Evolutionary conservation across 2,329 filamentous ascomycete species (phyloP), one percentile per base, ranked within the genome.

Genomic region (Cladophialophora chaetospira): DNA sequence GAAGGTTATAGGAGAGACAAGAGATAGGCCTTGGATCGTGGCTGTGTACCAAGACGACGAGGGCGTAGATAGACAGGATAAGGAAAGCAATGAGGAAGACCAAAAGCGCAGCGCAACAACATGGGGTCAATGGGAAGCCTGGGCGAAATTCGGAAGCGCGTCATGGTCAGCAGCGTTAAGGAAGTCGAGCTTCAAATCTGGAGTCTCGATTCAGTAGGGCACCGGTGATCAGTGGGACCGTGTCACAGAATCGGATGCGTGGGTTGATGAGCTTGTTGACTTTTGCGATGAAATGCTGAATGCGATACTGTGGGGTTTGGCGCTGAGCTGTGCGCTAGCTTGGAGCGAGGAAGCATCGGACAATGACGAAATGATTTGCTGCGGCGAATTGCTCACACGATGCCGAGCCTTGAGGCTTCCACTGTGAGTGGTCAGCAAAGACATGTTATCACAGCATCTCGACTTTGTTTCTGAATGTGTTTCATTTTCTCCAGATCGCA

Each of bases 171-270:
- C 46, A 36, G 31, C 19, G 26, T 28, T 25, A 25, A 54, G 33
- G 23, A 48, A 42, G 28, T 36, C 25, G 38, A 43, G 44, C 36
- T 35, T 44, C 45, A 56, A 54, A 62, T 53, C 53, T 62, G 44
- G 46, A 57, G 45, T 44, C 31, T 55, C 36, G 45, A 35, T 54
- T 17, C 17, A 52, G 47, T 42, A 59, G 43, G 45, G 48, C 49
- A 60, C 53, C 53, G 60, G 56, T 54, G 49, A 62, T 60, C 57
- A 57, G 60, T 62, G 60, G 60, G 53, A 40, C 51, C n/a, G 15
- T 25, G 42, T 15, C 36, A 21, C 36, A 44, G 42, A 44, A 44
- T 44, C n/a, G 42, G 42, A 44, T 44, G 42, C 36, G 36, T 40
- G 36, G 50, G 19, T 33, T 40, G 49, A 35, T 33, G 42, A 44